These are phyloP conservation scores for Stephanodiscus minutulus DNA, from an alignment of 108 stramenopile species.

Conservation along the genomic window DNA sequence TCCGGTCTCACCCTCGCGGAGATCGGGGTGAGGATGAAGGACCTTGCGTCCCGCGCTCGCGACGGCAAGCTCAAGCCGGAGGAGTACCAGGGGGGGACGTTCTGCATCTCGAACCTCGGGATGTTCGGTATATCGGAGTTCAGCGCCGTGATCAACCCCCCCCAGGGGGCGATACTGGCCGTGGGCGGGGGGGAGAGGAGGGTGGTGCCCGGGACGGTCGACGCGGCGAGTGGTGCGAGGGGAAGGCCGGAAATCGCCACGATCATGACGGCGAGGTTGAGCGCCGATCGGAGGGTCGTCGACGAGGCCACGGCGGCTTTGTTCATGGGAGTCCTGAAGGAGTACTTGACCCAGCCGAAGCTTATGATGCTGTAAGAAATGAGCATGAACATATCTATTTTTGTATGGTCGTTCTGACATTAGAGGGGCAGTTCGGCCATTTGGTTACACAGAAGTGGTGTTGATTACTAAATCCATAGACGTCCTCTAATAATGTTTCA, in stretches of 20 bases:
- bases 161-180: constrained; percentile 97
- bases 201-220: constrained; percentile 68
- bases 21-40: constrained; percentile 85
- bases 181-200: constrained; percentile 91
- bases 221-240: constrained; percentile 56
- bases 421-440: background rate
- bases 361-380: constrained; percentile 86
- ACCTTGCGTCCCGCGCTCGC: constrained; percentile 84
- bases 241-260: constrained; percentile 56
- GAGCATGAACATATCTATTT: background rate
- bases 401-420: background rate
- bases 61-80: constrained; percentile 89
- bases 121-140: constrained; percentile 99
- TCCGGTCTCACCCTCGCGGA: constrained; percentile 79
- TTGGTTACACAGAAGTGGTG: background rate
- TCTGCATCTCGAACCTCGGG: constrained; percentile 96
- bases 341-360: constrained; percentile 87
- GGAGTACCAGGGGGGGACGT: constrained; percentile 98
- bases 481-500: background rate
- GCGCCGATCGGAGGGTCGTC: constrained; percentile 96
- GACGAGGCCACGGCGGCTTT: constrained; percentile 95
- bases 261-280: constrained; percentile 94
- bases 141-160: constrained; percentile 98
- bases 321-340: constrained; percentile 92
- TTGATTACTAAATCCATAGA: background rate